Conservation (phyloP, 306 rosid genomes). For the Cucurbita maxima region DNA sequence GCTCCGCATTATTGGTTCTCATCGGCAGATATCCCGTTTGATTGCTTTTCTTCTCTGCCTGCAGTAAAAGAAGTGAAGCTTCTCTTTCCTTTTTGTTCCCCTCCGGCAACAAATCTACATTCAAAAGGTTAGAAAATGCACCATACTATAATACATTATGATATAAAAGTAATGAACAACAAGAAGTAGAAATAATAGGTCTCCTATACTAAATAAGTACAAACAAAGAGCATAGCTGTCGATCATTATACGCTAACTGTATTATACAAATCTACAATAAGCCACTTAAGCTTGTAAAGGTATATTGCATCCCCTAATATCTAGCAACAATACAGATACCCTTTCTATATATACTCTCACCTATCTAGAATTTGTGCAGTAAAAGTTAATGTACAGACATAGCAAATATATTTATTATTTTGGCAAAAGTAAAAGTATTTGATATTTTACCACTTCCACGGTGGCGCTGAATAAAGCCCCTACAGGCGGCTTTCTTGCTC, state of each 20-base stretch:
- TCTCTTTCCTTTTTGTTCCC: not conserved
- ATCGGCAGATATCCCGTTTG: not conserved
- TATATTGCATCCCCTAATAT: not conserved
- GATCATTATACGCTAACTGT: not conserved
- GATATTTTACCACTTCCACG: slow-evolving; percentile 1
- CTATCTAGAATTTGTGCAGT: not conserved
- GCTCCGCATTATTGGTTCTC: not conserved
- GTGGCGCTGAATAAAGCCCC: not conserved
- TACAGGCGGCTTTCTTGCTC: not conserved
- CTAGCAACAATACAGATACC: not conserved
- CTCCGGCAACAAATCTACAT: not conserved
- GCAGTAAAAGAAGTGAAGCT: not conserved
- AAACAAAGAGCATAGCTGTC: not conserved
- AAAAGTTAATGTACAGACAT: not conserved
- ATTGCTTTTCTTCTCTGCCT: not conserved
- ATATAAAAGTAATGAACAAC: not conserved
- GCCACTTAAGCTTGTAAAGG: not conserved
- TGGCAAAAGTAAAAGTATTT: not conserved
- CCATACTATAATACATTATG: not conserved
- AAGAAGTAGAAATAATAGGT: not conserved
- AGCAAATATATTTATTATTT: not conserved
- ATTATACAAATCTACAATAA: not conserved
- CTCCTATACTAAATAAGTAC: not conserved
- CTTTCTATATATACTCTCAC: not conserved
- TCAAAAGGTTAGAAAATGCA: not conserved